A percentile compares a stretch with the other conserved stretches of the same genome.
Conservation (phyloP, 352 stramenopile species). For the Globisporangium alternatum region DNA sequence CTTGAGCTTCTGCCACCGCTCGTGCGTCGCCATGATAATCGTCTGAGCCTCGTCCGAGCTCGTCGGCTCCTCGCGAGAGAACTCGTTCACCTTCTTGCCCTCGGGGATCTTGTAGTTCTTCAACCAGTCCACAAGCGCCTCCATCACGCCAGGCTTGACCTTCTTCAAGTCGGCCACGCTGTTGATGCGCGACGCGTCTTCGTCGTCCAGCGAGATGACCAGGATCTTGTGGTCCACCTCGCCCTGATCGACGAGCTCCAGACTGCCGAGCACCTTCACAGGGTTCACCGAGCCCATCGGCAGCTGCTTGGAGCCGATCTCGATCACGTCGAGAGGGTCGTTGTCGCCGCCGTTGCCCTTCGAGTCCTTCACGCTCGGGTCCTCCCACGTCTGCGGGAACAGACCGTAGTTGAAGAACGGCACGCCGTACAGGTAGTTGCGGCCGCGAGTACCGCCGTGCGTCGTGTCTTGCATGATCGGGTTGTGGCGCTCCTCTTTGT, state of each 20-base stretch:
- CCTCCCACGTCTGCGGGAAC: slow-evolving; percentile 99
- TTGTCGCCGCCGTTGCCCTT: slow-evolving; percentile 96
- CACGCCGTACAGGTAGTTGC: slow-evolving; percentile 95
- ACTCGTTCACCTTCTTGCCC: slow-evolving; percentile 93
- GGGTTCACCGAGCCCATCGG: slow-evolving; percentile 94
- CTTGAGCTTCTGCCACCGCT: slow-evolving; percentile 71
- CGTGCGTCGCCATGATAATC: slow-evolving; percentile 67
- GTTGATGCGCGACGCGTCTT: slow-evolving; percentile 82
- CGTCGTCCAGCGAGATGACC: slow-evolving; percentile 89
- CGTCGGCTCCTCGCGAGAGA: slow-evolving; percentile 80
- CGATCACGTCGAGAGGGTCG: slow-evolving; percentile 99
- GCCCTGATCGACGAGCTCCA: slow-evolving; percentile 98
- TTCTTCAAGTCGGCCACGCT: slow-evolving; percentile 88
- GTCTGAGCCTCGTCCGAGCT: slow-evolving; percentile 48
- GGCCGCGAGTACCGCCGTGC: slow-evolving; percentile 93
- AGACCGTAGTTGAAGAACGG: slow-evolving; percentile 99
- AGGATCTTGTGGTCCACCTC: slow-evolving; percentile 99
- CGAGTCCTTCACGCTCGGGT: slow-evolving; percentile 86
- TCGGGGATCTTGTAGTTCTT: slow-evolving; percentile 99
- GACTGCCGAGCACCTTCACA: slow-evolving; percentile 96
- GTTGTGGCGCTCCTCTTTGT: slow-evolving; percentile 93
- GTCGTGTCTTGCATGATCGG: slow-evolving; percentile 99
- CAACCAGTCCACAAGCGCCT: slow-evolving; percentile 93
- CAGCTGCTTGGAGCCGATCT: slow-evolving; percentile 91
- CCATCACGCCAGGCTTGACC: slow-evolving; percentile 90